Conservation (phyloP, 2,329 filamentous ascomycete genomes). For the Botrytis porri region DNA sequence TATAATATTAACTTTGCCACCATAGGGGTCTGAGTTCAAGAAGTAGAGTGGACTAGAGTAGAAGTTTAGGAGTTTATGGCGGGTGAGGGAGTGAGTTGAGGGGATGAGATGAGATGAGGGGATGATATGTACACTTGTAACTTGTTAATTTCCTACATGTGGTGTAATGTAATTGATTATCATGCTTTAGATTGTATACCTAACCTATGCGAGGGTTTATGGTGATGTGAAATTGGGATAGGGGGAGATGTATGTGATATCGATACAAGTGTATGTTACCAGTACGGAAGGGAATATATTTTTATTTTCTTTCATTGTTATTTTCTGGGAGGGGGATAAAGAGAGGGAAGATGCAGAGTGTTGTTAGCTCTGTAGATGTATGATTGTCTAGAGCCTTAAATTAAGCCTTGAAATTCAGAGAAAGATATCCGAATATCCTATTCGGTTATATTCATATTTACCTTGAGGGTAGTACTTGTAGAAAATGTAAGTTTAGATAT, state of each 20-base stretch:
- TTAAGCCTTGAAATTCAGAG: background rate
- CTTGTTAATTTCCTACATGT: background rate
- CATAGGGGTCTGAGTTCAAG: background rate
- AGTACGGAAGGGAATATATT: background rate
- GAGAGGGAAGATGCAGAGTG: background rate
- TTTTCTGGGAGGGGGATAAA: background rate
- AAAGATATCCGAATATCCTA: too few relatives aligned
- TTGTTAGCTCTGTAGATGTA: background rate
- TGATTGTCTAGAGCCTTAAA: background rate
- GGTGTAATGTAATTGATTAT: background rate
- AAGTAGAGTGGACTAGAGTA: background rate
- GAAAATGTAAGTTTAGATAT: too few relatives aligned
- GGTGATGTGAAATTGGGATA: background rate
- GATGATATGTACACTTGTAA: background rate
- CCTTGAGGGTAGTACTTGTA: too few relatives aligned
- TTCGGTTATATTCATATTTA: background rate
- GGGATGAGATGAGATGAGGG: too few relatives aligned
- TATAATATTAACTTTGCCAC: too few relatives aligned
- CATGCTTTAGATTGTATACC: background rate
- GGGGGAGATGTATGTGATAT: background rate
- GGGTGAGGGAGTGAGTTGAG: too few relatives aligned
- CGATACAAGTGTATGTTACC: background rate
- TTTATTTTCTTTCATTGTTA: background rate
- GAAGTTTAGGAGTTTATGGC: background rate
- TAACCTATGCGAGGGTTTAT: fast-evolving